Evolutionary conservation across 768 basidiomycete species (phyloP).

Genomic region (Strobilomyces echinocephalus): DNA sequence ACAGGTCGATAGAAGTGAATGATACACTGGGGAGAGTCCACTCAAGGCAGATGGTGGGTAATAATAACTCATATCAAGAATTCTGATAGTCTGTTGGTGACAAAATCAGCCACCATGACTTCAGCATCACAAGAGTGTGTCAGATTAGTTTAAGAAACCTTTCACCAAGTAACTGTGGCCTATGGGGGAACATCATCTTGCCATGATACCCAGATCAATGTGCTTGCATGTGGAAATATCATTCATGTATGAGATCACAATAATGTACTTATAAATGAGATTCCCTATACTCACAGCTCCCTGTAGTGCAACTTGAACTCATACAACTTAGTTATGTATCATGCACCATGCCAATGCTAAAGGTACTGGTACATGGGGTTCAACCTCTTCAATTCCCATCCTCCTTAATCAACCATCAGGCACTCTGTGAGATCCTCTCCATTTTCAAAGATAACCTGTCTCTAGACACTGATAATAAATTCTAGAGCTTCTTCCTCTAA

Average conservation of each 20-base stretch:
- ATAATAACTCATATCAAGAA: no score
- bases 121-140: not conserved
- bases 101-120: not conserved
- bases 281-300: conserved; percentile 22
- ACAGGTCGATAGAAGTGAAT: no score
- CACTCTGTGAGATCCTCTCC: conserved; percentile 84
- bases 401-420: conserved; percentile 65
- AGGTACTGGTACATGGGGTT: conserved; percentile 22
- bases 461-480: conserved; percentile 75
- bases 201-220: conserved; percentile 17
- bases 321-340: conserved; percentile 40
- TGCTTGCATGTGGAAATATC: conserved; percentile 27
- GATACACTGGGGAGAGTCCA: no score
- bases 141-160: not conserved
- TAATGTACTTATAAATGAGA: conserved; percentile 52
- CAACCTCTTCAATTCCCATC: conserved; percentile 12
- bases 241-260: conserved; percentile 42
- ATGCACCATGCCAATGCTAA: conserved; percentile 43
- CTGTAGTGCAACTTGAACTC: conserved; percentile 23
- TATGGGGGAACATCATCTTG: no score
- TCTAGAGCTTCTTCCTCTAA: conserved; percentile 88
- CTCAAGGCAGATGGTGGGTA: no score
- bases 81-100: no score
- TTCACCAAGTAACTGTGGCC: not conserved
- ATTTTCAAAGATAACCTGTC: conserved; percentile 91